Base-by-base conservation (phyloP, 139 green algal species). In the Tetratostichococcus sp. region DNA sequence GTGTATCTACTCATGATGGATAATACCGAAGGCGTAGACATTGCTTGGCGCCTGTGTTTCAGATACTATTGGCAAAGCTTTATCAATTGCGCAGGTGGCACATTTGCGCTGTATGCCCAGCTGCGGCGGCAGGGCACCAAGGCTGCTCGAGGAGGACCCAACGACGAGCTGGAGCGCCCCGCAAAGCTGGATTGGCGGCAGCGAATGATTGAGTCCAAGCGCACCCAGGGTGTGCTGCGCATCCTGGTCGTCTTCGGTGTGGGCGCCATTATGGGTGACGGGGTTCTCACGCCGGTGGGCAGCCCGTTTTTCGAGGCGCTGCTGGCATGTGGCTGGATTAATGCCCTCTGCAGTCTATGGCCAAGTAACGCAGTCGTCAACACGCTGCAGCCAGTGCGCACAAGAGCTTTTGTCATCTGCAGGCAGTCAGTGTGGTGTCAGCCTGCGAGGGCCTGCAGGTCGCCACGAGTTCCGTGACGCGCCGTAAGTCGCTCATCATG, bases 21-120 rank as follows among this genome's bases (percentile, higher is more conserved):
- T 8, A 33, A 23, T 33, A 42, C 21, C 30, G 30, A 31, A 30
- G 25, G 32, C 39, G 26, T 35, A 11, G 28, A 4, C 17, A 22
- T 67, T 66, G 0, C 26, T 26, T 42, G 65, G 39, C 4, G 8
- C 14, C n/a, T 66, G 23, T 30, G 8, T 66, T 66, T 11, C 58
- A 17, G 58, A n/a, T 31, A 31, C 17, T 25, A 11, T 4, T 26
- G 22, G 26, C 62, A 2, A 68, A 68, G 62, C 62, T 21, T 19
- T 19, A 22, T 5, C 11, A 1, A 35, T 8, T 28, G 4, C 71
- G 23, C 81, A 93, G 87, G 89, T n/a, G 90, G 90, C 33, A 87
- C 89, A 23, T 91, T 94, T 84, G 90, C 90, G 1, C 80, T 94
- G 22, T 94, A 90, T 71, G 83, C 84, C 22, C 70, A 89, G 22